Base-by-base conservation (phyloP, 2,329 filamentous ascomycete genomes). In the Aspergillus ruber region DNA sequence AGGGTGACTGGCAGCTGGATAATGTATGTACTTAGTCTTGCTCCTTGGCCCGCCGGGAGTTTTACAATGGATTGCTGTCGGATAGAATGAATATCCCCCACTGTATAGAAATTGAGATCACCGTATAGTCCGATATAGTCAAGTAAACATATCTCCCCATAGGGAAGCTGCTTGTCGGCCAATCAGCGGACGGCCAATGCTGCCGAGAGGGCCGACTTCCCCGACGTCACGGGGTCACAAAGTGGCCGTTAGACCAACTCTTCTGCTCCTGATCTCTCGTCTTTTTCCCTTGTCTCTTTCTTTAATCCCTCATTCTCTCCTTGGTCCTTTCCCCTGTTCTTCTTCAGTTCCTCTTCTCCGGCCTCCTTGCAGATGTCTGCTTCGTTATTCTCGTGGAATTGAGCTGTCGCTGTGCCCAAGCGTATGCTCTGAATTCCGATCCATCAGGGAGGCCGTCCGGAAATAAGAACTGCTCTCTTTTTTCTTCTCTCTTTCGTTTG, bases 11-110 rank as follows among this genome's bases (percentile, higher is more conserved):
- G 60, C 58, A 65, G 58, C 58, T 63, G 61, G 59, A 63, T 65
- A 64, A 65, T 67, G 62, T 66, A 65, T 65, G 59, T 67, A 66
- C 55, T 57, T 63, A 63, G 58, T 64, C 53, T 39, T 18, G 17
- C 36, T 20, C 36, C 36, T 20, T 12, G 17, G 10, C 18, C 36
- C 36, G 10, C 25, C 25, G 25, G 25, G 25, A 29, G 10, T 12
- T 29, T 29, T 29, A 4, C 3, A 29, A 29, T 29, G 25, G 25
- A 29, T 29, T 29, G 25, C 25, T 29, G 25, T 12, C 25, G 25
- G 25, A 29, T 29, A 29, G 25, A 27, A 7, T 12, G 20, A 20
- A 29, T 29, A 12, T 12, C 25, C 25, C 25, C 9, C 25, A 29
- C 4, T 29, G 10, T 43, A 42, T 47, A 46, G 45, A 43, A 13